A percentile compares a stretch with the other conserved stretches of the same genome.
These are phyloP conservation scores for Sclerotinia minor DNA, from an alignment of 2,329 filamentous ascomycete species.

Conservation along the genomic window DNA sequence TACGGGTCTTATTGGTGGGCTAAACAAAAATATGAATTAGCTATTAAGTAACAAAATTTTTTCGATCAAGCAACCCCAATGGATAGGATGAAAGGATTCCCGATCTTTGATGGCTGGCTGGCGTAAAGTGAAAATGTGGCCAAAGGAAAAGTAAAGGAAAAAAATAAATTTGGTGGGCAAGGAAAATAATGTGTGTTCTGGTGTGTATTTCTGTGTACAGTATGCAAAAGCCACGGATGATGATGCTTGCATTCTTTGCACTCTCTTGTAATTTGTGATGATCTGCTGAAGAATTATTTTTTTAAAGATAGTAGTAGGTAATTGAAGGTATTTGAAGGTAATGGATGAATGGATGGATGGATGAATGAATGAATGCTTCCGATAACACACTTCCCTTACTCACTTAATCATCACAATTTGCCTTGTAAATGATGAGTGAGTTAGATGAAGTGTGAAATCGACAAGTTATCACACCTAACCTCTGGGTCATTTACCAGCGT, in stretches of 20 bases:
- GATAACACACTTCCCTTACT: not conserved
- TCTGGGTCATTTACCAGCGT: not conserved
- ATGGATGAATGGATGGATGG: not conserved
- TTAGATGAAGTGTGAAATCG: not conserved
- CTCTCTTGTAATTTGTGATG: conserved; percentile 7
- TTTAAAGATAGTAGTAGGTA: not conserved
- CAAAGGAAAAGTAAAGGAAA: not conserved
- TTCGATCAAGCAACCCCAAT: conserved; percentile 5
- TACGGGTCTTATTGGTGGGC: conserved; percentile 34
- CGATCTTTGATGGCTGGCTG: conserved; percentile 5
- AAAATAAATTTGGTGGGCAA: conserved; percentile 4
- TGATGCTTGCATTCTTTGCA: conserved; percentile 13
- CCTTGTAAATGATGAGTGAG: not conserved
- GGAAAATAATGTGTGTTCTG: not conserved
- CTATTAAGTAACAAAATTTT: conserved; percentile 14
- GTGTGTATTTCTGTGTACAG: not conserved
- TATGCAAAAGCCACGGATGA: conserved; percentile 13
- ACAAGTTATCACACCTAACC: not conserved
- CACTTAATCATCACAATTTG: conserved; percentile 1
- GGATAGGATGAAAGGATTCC: not conserved
- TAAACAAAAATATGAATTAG: conserved; percentile 39
- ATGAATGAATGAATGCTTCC: not conserved
- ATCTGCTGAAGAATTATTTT: not conserved
- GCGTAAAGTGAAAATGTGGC: conserved; percentile 1
- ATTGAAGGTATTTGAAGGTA: not conserved